Base-by-base conservation (phyloP, 106 monocot genomes). In the Allium sativum region DNA sequence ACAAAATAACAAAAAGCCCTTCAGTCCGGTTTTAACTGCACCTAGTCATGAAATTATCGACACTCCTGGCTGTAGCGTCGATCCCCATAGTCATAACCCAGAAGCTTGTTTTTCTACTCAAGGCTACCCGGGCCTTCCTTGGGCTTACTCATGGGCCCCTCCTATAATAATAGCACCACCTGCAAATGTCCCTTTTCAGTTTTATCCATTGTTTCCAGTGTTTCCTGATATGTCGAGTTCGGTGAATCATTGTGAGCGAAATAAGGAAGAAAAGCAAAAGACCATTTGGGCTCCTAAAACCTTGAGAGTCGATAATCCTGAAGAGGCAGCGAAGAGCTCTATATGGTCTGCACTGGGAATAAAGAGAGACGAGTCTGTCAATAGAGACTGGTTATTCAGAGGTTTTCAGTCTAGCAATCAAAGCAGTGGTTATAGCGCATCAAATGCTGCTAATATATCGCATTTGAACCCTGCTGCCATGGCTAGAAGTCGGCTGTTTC, bases 331-430 rank as follows among this genome's bases (percentile, higher is more conserved):
- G 18, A 84, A 77, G 71, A 84, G 80, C 56, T 84, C 84, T 21
- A 80, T 84, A 58, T 84, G 80, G 73, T 64, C 84, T 7, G 77
- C 84, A 14, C 77, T 80, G 8, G 84, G 84, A 6, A 84, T 84
- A 41, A 77, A 59, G 60, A 73, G 63, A 41, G 68, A 65, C 9
- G 71, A 74, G 46, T 41, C 68, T 0, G 18, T 46, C 12, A 69
- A 65, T 40, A 75, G 52, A 40, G 68, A 65, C 20, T 48, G 74
- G 17, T 54, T 76, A 8, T 84, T 84, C 19, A 65, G 58, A 71
- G 55, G 54, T 20, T 77, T 84, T 59, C 45, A 71, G n/a, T 55
- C 74, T 17, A 77, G 58, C 6, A 50, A 11, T 58, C 70, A 18
- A 62, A 47, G 45, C 13, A 54, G 19, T 11, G 43, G 31, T 44